These are phyloP conservation scores for Buxus sempervirens DNA, from an alignment of 164 flowering plant species.

Conservation along the genomic window DNA sequence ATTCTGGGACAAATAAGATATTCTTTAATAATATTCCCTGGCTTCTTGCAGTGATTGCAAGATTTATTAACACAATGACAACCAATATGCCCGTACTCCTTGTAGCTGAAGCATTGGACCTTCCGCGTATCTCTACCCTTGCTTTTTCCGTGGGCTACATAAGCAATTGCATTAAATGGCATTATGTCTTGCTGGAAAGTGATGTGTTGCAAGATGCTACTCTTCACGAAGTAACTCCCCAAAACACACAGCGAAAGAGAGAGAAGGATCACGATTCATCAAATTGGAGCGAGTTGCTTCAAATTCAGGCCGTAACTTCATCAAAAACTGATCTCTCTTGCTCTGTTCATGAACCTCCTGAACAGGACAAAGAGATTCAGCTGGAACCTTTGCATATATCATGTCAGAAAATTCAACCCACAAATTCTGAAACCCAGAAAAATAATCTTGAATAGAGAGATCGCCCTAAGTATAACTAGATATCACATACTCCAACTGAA, in stretches of 20 bases:
- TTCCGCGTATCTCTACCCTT: not conserved
- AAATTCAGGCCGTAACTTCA: too few species aligned
- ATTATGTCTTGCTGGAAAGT: not conserved
- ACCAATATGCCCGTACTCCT: conserved; percentile 1
- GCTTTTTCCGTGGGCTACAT: not conserved
- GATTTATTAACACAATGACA: conserved; percentile 2
- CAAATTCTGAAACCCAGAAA: not conserved
- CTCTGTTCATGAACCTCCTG: not conserved
- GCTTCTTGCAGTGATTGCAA: conserved; percentile 2
- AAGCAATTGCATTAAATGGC: not conserved
- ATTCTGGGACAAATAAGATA: conserved; percentile 5
- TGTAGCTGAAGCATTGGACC: not conserved
- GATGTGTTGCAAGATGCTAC: not conserved
- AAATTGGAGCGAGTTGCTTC: not conserved
- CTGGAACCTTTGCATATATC: not conserved
- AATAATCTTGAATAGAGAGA: conserved; percentile 1
- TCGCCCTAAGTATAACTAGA: not conserved
- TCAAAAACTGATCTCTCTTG: too few species aligned
- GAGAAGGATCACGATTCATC: not conserved
- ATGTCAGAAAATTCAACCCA: not conserved
- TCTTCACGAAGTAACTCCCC: conserved; percentile 5
- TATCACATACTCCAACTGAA: conserved; percentile 3
- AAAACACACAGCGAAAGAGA: conserved; percentile 7
- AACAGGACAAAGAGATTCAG: not conserved
- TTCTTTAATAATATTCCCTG: conserved; percentile 7